These are phyloP conservation scores for Silene latifolia DNA, from an alignment of 148 eudicot genomes.

Conservation along the genomic window DNA sequence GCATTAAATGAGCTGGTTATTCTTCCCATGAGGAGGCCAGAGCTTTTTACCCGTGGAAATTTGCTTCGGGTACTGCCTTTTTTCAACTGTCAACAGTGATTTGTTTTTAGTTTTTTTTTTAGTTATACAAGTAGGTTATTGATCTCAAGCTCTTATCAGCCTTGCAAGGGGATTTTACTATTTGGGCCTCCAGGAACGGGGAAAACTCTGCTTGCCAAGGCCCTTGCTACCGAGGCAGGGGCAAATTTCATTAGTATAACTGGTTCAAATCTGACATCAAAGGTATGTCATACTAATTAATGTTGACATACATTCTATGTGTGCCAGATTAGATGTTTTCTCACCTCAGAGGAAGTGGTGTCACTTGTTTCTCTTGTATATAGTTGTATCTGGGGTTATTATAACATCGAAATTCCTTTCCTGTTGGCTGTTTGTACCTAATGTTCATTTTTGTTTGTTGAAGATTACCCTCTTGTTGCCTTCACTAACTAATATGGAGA, in stretches of 20 bases:
- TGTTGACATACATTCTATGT: neutral
- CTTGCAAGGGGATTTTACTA: constrained; percentile 95
- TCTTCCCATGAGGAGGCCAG: constrained; percentile 97
- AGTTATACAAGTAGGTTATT: constrained; percentile 1
- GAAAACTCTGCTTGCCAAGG: constrained; percentile 95
- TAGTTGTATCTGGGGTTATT: neutral
- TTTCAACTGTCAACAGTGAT: constrained; percentile 2
- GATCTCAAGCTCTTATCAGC: constrained; percentile 52
- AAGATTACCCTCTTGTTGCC: neutral
- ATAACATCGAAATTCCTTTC: neutral
- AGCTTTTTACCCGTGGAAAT: constrained; percentile 92
- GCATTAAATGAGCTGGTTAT: constrained; percentile 93
- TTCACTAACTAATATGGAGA: neutral
- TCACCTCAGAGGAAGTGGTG: neutral
- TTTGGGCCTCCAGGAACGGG: constrained; percentile 99
- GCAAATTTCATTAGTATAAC: constrained; percentile 96
- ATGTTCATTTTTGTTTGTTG: neutral
- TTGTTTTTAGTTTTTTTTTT: neutral
- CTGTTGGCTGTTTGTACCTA: neutral
- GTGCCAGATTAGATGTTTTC: neutral
- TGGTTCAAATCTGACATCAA: constrained; percentile 92
- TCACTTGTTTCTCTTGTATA: neutral
- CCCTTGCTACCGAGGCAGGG: constrained; percentile 97
- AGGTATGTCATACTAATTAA: constrained; percentile 39
- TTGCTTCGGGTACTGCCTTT: constrained; percentile 67